Conservation (phyloP, 768 basidiomycete genomes). For the Podaxis sp. region DNA sequence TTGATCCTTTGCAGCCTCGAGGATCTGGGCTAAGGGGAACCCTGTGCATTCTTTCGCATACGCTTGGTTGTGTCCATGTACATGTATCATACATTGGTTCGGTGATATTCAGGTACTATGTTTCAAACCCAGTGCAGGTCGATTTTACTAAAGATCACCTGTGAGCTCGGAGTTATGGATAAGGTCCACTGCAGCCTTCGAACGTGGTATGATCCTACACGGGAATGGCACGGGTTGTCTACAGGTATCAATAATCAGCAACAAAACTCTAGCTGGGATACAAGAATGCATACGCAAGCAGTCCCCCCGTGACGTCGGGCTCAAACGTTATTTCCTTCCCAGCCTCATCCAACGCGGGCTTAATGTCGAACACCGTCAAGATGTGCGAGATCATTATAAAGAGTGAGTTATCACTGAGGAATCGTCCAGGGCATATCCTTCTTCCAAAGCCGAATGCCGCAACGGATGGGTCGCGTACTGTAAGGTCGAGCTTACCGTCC, state of each 20-base stretch:
- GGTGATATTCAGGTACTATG: not conserved
- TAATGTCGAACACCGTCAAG: constrained; percentile 15
- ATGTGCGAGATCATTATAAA: constrained; percentile 15
- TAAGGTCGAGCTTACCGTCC: constrained; percentile 6
- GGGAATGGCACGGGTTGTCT: constrained; percentile 9
- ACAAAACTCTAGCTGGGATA: not conserved
- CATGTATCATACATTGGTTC: not conserved
- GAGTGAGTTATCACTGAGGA: constrained; percentile 14
- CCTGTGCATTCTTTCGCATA: not conserved
- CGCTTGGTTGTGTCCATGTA: not conserved
- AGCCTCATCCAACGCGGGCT: constrained; percentile 15
- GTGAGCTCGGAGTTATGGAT: not conserved
- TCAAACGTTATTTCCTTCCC: constrained; percentile 14
- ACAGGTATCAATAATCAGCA: not conserved
- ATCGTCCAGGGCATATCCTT: constrained; percentile 18
- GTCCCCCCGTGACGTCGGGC: constrained; percentile 5
- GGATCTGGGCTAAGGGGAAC: constrained; percentile 9
- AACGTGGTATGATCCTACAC: constrained; percentile 4
- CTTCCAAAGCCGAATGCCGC: constrained; percentile 11
- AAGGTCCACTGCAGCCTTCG: constrained; percentile 1
- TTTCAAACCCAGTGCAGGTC: not conserved
- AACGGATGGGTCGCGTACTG: constrained; percentile 3
- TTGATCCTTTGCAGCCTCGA: not conserved
- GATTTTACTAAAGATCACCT: not conserved
- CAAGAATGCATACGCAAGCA: constrained; percentile 3